phyloP scores from a whole-genome alignment of 768 basidiomycete species.

The Pholiota conissans region DNA sequence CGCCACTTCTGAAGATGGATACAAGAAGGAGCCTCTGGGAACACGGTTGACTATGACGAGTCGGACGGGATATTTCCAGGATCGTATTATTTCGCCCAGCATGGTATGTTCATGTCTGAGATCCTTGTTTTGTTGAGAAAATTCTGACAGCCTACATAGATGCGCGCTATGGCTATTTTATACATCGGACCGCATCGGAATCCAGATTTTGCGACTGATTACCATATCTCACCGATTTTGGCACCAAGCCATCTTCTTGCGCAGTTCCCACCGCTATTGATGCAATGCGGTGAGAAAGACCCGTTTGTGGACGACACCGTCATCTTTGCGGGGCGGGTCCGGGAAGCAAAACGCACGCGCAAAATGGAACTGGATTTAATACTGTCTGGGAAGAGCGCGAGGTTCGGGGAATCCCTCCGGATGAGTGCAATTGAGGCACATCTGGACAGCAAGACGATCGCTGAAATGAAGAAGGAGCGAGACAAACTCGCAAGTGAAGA shows the following conservation, averaged over 20 bases:
- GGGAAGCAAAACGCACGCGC: constrained; percentile 89
- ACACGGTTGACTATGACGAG: constrained; percentile 95
- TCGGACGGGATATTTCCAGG: constrained; percentile 90
- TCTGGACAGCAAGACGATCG: constrained; percentile 30
- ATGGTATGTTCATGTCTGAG: constrained; percentile 69
- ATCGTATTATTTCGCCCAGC: constrained; percentile 89
- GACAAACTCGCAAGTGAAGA: constrained; percentile 63
- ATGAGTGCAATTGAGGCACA: constrained; percentile 51
- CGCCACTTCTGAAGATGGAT: constrained; percentile 24
- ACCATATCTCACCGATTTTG: constrained; percentile 93
- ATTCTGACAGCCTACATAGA: constrained; percentile 48
- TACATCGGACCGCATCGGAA: constrained; percentile 94
- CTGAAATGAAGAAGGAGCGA: constrained; percentile 55
- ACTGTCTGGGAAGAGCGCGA: constrained; percentile 60
- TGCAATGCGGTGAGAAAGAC: constrained; percentile 93
- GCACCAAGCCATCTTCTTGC: constrained; percentile 82
- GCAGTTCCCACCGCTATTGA: constrained; percentile 89
- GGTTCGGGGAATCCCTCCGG: constrained; percentile 60
- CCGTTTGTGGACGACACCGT: constrained; percentile 98
- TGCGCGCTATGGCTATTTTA: constrained; percentile 98
- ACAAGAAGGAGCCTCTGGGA: constrained; percentile 66
- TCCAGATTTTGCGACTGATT: constrained; percentile 94
- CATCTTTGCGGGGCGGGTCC: constrained; percentile 92
- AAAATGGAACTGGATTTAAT: constrained; percentile 69
- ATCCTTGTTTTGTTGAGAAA: background rate